These are phyloP conservation scores for Neurospora africana DNA, from an alignment of 495 filamentous ascomycete species.

Conservation along the genomic window DNA sequence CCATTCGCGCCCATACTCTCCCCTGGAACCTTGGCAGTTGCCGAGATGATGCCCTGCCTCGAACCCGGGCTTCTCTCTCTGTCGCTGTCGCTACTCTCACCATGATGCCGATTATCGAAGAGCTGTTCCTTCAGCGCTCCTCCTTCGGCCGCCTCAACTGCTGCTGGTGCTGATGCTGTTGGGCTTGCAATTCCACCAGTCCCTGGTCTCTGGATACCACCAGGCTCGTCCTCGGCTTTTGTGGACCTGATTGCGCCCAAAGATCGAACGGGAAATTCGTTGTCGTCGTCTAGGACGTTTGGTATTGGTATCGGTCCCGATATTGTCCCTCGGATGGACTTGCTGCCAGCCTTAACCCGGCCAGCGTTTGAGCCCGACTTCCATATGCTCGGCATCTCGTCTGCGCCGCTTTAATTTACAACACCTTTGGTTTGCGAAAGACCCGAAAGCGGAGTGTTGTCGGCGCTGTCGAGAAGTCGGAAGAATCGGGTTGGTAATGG, in stretches of 20 bases:
- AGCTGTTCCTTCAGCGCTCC: neutral
- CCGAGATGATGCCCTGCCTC: neutral
- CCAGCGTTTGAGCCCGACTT: slow-evolving; percentile 28
- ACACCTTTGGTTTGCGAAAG: neutral
- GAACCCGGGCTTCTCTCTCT: neutral
- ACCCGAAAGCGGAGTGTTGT: neutral
- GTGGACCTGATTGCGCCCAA: neutral
- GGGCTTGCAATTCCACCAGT: slow-evolving; percentile 24
- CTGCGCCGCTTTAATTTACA: neutral
- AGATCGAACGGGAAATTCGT: slow-evolving; percentile 24
- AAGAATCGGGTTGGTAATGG: slow-evolving; percentile 11
- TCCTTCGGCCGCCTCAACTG: neutral
- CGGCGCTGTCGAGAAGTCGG: neutral
- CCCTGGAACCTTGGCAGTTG: neutral
- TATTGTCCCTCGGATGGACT: slow-evolving; percentile 40
- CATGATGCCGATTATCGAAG: neutral
- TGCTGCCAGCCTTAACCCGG: slow-evolving; percentile 29
- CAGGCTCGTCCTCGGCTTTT: neutral
- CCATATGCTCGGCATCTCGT: slow-evolving; percentile 22
- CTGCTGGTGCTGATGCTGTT: neutral
- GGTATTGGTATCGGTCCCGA: slow-evolving; percentile 41
- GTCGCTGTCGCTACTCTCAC: neutral
- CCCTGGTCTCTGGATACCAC: slow-evolving; percentile 24
- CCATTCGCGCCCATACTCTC: neutral
- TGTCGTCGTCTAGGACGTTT: slow-evolving; percentile 25